Base-by-base conservation (phyloP, 495 filamentous ascomycete genomes). In the Penicillium herquei region DNA sequence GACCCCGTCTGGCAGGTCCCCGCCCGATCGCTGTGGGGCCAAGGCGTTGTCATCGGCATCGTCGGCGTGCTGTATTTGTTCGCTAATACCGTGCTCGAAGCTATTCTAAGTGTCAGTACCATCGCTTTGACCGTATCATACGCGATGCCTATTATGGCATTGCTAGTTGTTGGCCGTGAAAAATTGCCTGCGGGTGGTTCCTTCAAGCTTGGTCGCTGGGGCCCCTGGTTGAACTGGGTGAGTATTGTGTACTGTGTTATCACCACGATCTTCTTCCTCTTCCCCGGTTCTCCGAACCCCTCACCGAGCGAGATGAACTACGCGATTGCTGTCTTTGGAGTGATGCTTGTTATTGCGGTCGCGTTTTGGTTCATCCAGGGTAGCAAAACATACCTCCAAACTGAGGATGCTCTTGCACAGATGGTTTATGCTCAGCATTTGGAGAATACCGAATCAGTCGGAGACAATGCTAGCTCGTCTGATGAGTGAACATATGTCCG, bases 31-130 rank as follows among this genome's bases (percentile, higher is more conserved):
- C 69, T 78, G 45, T 79, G 76, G 75, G 59, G 69, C 7, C 75
- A 78, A 40, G 74, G 71, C 10, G 35, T 72, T 11, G 18, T 77
- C 16, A 77, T 79, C 51, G 73, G 59, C 6, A 49, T 79, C 32
- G 70, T 79, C 11, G 76, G 76, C 8, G 44, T 78, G 7, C 63
- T 79, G 0, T 78, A 78, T 54, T 68, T 77, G 11, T 78, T 77
- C 63, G 71, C 76, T 43, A 72, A 72, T 59, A 74, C 76, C 4
- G 76, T 78, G 2, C 74, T 79, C 40, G 62, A 69, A n/a, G 75
- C 75, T 11, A 79, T 79, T 51, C 68, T 78, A n/a, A 76, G 73
- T 57, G 75, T 79, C 55, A 75, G 73, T 66, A 79, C 75, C 4
- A 75, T 78, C 57, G 76, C 75, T 0, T 55, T 79, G n/a, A 78